Evolutionary conservation across 148 eudicot genomes (phyloP), one percentile per base, ranked within the genome.

Genomic region (Chenopodium suecicum): DNA sequence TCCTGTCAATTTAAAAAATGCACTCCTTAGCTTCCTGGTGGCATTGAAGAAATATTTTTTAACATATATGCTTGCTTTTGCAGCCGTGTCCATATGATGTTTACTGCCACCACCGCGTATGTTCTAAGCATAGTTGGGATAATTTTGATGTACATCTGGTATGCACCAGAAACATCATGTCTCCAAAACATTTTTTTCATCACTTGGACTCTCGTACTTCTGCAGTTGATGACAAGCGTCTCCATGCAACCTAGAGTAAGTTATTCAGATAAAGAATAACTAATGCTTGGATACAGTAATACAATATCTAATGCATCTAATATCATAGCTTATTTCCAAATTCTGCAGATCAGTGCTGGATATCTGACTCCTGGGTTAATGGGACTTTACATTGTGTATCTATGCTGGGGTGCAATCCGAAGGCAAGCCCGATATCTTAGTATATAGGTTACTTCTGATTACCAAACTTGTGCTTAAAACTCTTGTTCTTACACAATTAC

Each of bases 371-470:
- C 98, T 68, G 98, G 96, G 44, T 79, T 94, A 31, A 92, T 94
- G 96, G 97, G 98, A 78, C 91, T 94, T 65, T 94, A 94, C 87
- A 81, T 94, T 46, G 98, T 90, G 37, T 94, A 90, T 75, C 88
- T 94, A 82, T 94, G 98, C 86, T 94, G 98, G 98, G 92, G 91
- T 70, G 98, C 98, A 83, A 88, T 94, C 78, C 84, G 98, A 88
- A 94, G 98, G 98, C 80, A 89, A 67, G 85, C 25, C 71, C 62
- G 16, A 22, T 48, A 58, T 29, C 1, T 4, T 50, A 2, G 14
- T 50, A 2, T 50, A 0, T 56, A 56, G 22, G 17, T 56, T 56
- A 17, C 22, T 56, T 56, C 62, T 56, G 4, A 17, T 4, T 7
- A 56, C 62, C 62, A 56, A 56, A 13, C 22, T 56, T 56, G 22